phyloP scores from a whole-genome alignment of 2,329 filamentous ascomycete genomes.

The Whalleya microplaca region DNA sequence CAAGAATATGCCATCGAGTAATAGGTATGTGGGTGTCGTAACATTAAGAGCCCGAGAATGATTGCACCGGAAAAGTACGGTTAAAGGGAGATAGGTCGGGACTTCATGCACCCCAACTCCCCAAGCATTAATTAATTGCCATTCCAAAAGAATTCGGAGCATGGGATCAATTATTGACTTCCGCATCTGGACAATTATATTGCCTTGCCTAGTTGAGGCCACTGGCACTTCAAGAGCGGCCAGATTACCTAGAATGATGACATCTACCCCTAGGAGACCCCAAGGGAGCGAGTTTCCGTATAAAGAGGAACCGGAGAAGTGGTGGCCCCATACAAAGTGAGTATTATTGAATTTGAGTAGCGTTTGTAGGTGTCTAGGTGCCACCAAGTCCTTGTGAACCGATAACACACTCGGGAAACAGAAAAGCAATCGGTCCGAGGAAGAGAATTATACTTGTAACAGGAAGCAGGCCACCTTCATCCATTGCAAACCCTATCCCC shows the following conservation, averaged over 20 bases:
- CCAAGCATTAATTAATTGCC: conserved; percentile 12
- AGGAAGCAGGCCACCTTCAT: no score
- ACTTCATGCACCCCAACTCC: not conserved
- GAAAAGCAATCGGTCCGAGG: not conserved
- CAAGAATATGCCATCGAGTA: not conserved
- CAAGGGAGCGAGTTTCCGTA: conserved; percentile 16
- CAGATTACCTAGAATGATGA: not conserved
- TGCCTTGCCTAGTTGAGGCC: not conserved
- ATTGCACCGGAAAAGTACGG: not conserved
- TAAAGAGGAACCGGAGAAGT: not conserved
- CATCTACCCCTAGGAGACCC: conserved; percentile 12
- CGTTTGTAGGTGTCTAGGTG: not conserved
- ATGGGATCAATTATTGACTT: conserved; percentile 1
- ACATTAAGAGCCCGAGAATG: not conserved
- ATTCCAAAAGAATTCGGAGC: conserved; percentile 13
- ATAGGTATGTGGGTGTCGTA: not conserved
- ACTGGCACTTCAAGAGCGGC: not conserved
- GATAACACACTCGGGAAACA: not conserved
- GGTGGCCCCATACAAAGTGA: not conserved
- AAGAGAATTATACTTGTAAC: no score
- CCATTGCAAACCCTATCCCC: no score
- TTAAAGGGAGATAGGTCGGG: not conserved
- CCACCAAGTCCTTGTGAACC: not conserved
- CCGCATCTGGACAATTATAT: conserved; percentile 11
- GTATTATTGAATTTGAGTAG: not conserved